phyloP scores from a whole-genome alignment of 805 yeast species.

The Ogataea pilisensis region DNA sequence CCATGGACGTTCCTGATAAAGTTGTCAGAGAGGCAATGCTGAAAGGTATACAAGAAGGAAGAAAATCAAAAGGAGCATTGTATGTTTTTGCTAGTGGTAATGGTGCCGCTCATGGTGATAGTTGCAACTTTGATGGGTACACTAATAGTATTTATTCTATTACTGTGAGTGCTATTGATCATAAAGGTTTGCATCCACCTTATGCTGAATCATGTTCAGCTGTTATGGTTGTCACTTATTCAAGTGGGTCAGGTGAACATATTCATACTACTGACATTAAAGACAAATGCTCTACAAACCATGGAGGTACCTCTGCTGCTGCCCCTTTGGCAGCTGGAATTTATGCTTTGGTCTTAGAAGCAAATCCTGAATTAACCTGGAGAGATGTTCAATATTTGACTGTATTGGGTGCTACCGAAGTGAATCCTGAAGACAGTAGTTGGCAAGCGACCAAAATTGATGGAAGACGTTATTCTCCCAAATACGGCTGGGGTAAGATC shows the following conservation, averaged over 20 bases:
- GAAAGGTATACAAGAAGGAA: constrained; percentile 81
- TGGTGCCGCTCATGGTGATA: constrained; percentile 79
- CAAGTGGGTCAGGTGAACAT: constrained; percentile 85
- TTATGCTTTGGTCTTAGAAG: constrained; percentile 74
- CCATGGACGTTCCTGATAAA: constrained; percentile 80
- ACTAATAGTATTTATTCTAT: constrained; percentile 93
- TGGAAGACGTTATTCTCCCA: constrained; percentile 70
- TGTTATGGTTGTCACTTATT: constrained; percentile 87
- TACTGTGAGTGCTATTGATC: constrained; percentile 91
- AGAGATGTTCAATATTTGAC: constrained; percentile 88
- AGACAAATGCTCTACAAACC: constrained; percentile 62
- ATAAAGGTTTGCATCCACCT: constrained; percentile 78
- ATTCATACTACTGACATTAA: constrained; percentile 85
- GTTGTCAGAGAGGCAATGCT: constrained; percentile 77
- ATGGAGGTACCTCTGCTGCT: constrained; percentile 98
- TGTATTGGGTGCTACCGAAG: constrained; percentile 63
- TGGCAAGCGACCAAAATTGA: constrained; percentile 70
- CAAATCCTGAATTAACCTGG: constrained; percentile 89
- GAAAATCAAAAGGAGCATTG: constrained; percentile 75
- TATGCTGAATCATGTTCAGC: constrained; percentile 95
- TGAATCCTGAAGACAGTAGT: constrained; percentile 60
- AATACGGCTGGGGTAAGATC: constrained; percentile 87
- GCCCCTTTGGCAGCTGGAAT: constrained; percentile 99
- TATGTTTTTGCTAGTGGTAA: constrained; percentile 97
- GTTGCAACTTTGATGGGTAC: constrained; percentile 96